These are phyloP conservation scores for Huntiella omanensis DNA, from an alignment of 2,329 filamentous ascomycete species.

Conservation along the genomic window DNA sequence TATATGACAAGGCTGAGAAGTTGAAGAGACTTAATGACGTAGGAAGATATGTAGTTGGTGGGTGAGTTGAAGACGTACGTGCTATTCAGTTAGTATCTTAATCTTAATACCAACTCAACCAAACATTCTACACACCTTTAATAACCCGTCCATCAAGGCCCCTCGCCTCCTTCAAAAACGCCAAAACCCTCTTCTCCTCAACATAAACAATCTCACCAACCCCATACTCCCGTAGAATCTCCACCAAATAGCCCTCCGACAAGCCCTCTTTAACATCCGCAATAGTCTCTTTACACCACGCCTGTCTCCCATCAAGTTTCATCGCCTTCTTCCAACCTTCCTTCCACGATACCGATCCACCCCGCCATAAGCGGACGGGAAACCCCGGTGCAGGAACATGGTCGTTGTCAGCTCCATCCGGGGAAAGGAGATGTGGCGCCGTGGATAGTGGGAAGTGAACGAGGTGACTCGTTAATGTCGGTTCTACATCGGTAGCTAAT, in stretches of 20 bases:
- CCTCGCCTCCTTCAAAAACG: conserved; percentile 28
- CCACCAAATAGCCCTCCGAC: conserved; percentile 27
- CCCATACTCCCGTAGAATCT: conserved; percentile 29
- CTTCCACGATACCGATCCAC: conserved; percentile 47
- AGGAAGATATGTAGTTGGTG: too few species aligned
- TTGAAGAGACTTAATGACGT: conserved; percentile 61
- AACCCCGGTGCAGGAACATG: conserved; percentile 53
- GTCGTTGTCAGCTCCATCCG: conserved; percentile 68
- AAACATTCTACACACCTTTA: conserved; percentile 14
- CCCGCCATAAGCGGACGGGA: conserved; percentile 71
- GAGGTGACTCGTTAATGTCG: conserved; percentile 20
- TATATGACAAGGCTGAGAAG: conserved; percentile 80
- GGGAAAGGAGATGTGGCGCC: conserved; percentile 40
- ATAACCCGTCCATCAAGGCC: conserved; percentile 13
- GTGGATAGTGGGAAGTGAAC: conserved; percentile 69
- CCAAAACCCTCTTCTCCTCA: conserved; percentile 30
- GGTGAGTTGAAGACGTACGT: too few species aligned
- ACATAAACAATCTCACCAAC: conserved; percentile 17
- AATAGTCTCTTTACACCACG: conserved; percentile 28
- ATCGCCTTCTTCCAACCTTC: conserved; percentile 17
- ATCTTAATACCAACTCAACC: too few species aligned
- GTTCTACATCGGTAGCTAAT: too few species aligned
- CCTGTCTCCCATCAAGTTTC: conserved; percentile 21
- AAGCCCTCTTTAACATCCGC: conserved; percentile 20
- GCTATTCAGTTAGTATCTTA: too few species aligned